These are phyloP conservation scores for Cercophora newfieldiana DNA, from an alignment of 495 filamentous ascomycete genomes.

Conservation along the genomic window DNA sequence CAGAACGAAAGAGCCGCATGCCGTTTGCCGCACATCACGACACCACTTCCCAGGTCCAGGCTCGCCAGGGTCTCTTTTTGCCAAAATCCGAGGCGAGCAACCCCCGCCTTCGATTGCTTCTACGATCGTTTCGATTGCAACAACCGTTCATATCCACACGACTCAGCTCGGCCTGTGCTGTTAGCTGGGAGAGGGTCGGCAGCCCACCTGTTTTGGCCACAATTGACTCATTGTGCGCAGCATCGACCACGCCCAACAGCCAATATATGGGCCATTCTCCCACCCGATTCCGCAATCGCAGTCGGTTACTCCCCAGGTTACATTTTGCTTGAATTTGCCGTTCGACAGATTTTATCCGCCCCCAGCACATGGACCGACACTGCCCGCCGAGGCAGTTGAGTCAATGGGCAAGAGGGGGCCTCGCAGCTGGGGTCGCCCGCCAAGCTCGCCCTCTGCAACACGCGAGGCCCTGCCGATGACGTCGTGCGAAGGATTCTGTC, in stretches of 20 bases:
- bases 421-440: neutral
- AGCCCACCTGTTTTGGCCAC: neutral
- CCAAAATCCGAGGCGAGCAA: neutral
- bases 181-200: neutral
- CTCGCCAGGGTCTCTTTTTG: neutral
- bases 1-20: conserved; percentile 1
- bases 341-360: conserved; percentile 1
- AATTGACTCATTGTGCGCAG: neutral
- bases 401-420: neutral
- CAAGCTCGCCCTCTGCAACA: neutral
- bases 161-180: neutral
- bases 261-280: neutral
- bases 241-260: neutral
- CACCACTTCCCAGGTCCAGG: neutral
- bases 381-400: neutral
- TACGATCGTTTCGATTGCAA: neutral
- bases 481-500: neutral
- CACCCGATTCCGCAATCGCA: neutral
- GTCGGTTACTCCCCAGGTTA: neutral
- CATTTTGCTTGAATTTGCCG: neutral
- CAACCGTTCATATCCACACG: neutral
- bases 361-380: neutral
- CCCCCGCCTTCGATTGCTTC: neutral
- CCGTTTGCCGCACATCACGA: neutral
- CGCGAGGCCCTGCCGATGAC: neutral